phyloP scores from a whole-genome alignment of 768 basidiomycete genomes.

The Boletus huronensis region DNA sequence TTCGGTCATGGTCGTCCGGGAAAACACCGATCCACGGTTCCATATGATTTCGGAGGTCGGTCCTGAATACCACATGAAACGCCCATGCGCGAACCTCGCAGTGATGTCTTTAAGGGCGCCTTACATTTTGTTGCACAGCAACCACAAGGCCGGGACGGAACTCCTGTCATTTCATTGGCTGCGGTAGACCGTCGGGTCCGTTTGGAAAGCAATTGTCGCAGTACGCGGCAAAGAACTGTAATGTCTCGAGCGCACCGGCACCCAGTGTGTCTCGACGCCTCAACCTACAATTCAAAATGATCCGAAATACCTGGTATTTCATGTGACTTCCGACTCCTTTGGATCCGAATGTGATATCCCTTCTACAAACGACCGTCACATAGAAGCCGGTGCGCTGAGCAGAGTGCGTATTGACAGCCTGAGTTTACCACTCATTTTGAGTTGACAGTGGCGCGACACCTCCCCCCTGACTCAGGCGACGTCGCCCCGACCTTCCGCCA shows the following conservation, averaged over 20 bases:
- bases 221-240: not conserved
- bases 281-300: not conserved
- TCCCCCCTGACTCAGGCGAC: not conserved
- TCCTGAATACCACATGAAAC: not conserved
- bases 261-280: not conserved
- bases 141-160: not conserved
- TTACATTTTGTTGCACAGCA: not conserved
- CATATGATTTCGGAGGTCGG: constrained; percentile 5
- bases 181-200: not conserved
- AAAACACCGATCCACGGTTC: constrained; percentile 1
- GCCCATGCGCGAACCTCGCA: constrained; percentile 5
- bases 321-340: not conserved
- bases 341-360: not conserved
- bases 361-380: not conserved
- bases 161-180: not conserved
- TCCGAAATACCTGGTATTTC: not conserved
- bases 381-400: not conserved
- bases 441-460: not conserved
- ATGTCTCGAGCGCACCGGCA: not conserved
- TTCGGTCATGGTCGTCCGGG: not conserved
- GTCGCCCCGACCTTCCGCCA: not conserved
- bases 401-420: not conserved
- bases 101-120: not conserved
- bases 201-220: not conserved
- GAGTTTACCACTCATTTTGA: not conserved